phyloP scores from a whole-genome alignment of 225 moss, liverwort and hornwort genomes.

The Ulota crispa region DNA sequence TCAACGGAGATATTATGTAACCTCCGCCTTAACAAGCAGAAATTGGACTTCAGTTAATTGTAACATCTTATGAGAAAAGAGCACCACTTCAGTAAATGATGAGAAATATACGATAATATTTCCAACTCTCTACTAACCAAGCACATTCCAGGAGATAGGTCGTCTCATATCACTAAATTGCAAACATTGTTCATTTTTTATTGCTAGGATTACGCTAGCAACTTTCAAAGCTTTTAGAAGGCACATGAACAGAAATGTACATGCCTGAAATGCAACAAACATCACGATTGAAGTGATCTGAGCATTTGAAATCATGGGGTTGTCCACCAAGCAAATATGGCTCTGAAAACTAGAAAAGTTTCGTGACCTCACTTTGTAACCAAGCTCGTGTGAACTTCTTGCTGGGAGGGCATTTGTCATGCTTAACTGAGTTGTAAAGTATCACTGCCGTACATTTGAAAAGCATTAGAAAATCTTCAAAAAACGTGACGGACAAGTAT shows the following conservation, averaged over 20 bases:
- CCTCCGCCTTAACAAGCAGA: conserved; percentile 76
- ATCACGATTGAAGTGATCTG: not conserved
- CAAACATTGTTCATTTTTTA: not conserved
- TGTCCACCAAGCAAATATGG: not conserved
- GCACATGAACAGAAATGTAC: not conserved
- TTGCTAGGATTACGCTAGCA: conserved; percentile 1
- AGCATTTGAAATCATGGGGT: not conserved
- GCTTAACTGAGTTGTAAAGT: conserved; percentile 79
- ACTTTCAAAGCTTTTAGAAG: not conserved
- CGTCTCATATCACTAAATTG: not conserved
- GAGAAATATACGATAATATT: not conserved
- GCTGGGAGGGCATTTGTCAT: conserved; percentile 69
- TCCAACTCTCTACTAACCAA: conserved; percentile 16
- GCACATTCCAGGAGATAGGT: conserved; percentile 2
- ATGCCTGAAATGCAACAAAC: conserved; percentile 13
- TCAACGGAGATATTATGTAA: conserved; percentile 83
- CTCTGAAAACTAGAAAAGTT: conserved; percentile 18
- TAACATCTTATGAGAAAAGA: not conserved
- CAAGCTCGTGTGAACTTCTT: conserved; percentile 66
- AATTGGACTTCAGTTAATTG: conserved; percentile 19
- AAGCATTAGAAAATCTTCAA: not conserved
- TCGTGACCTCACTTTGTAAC: conserved; percentile 64
- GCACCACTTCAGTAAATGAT: not conserved
- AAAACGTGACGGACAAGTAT: not conserved
- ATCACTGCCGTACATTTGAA: conserved; percentile 60